A percentile compares a stretch with the other conserved stretches of the same genome.
Evolutionary conservation across 768 basidiomycete species (phyloP).

Genomic region (Rhizopogon vinicolor): DNA sequence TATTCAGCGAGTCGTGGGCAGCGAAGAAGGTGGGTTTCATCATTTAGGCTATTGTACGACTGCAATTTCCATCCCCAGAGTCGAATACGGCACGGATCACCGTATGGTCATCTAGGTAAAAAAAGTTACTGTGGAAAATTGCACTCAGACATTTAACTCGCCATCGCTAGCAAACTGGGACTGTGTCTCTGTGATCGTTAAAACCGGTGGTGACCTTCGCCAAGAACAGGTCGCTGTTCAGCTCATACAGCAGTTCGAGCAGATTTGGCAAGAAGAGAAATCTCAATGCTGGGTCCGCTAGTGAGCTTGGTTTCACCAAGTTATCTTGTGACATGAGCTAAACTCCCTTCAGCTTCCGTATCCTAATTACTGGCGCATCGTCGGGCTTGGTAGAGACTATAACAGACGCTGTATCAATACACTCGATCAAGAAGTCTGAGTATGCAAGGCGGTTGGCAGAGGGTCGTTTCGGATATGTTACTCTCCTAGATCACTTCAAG

Average conservation of each 20-base stretch:
- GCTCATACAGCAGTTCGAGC: conserved; percentile 87
- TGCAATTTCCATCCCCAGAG: conserved; percentile 38
- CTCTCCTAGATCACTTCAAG: conserved; percentile 88
- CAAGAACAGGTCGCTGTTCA: conserved; percentile 98
- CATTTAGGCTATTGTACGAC: conserved; percentile 4
- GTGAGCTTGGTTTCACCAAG: conserved; percentile 35
- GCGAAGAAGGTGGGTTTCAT: conserved; percentile 71
- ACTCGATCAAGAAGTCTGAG: conserved; percentile 98
- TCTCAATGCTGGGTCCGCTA: conserved; percentile 93
- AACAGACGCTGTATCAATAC: conserved; percentile 96
- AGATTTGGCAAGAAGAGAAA: conserved; percentile 93
- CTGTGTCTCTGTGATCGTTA: conserved; percentile 96
- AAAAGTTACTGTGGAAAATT: conserved; percentile 6
- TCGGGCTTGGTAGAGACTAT: conserved; percentile 98
- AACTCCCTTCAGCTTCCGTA: conserved; percentile 69
- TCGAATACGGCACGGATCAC: conserved; percentile 88
- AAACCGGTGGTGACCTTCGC: conserved; percentile 93
- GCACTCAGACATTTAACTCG: neutral
- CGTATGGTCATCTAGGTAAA: conserved; percentile 88
- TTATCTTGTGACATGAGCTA: neutral
- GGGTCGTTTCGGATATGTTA: conserved; percentile 82
- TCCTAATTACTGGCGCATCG: conserved; percentile 87
- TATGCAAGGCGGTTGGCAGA: conserved; percentile 85
- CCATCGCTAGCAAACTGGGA: conserved; percentile 63
- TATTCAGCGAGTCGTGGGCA: conserved; percentile 94